Percentiles rank a stretch among this genome's conserved stretches.
Evolutionary conservation across 2,329 filamentous ascomycete species (phyloP).

Genomic region (Graphiopsis chlorocephala): DNA sequence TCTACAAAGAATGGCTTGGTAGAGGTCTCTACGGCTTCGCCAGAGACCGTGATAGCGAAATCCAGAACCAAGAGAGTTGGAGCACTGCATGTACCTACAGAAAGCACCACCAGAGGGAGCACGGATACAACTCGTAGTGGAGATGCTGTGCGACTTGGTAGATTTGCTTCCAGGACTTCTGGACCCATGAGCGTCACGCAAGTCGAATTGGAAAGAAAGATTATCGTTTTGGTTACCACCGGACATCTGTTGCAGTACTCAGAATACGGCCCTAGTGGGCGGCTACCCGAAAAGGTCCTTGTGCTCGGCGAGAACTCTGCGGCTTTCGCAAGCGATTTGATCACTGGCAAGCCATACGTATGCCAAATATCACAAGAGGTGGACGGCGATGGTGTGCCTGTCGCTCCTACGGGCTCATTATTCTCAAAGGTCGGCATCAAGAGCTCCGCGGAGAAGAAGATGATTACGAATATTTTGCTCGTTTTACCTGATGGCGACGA

Average conservation of each 20-base stretch:
- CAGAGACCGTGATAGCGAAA: constrained; percentile 52
- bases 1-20: constrained; percentile 72
- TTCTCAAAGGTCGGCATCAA: constrained; percentile 64
- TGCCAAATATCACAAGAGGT: constrained; percentile 69
- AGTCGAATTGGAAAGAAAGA: constrained; percentile 62
- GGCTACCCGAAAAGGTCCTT: constrained; percentile 70
- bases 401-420: constrained; percentile 57
- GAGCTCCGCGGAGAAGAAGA: constrained; percentile 28
- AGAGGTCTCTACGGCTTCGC: constrained; percentile 61
- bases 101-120: constrained; percentile 14
- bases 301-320: constrained; percentile 71
- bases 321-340: constrained; percentile 75
- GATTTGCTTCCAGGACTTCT: constrained; percentile 17
- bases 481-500: constrained; percentile 70
- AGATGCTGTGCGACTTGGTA: constrained; percentile 20
- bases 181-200: constrained; percentile 9
- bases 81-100: background rate
- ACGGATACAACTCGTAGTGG: constrained; percentile 15
- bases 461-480: constrained; percentile 64
- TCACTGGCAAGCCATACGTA: constrained; percentile 78
- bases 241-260: constrained; percentile 74
- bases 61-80: constrained; percentile 17
- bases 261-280: constrained; percentile 66
- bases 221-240: constrained; percentile 68
- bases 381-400: constrained; percentile 54